Base-by-base conservation (phyloP, 805 yeast genomes). In the Nakazawaea anatomiae region DNA sequence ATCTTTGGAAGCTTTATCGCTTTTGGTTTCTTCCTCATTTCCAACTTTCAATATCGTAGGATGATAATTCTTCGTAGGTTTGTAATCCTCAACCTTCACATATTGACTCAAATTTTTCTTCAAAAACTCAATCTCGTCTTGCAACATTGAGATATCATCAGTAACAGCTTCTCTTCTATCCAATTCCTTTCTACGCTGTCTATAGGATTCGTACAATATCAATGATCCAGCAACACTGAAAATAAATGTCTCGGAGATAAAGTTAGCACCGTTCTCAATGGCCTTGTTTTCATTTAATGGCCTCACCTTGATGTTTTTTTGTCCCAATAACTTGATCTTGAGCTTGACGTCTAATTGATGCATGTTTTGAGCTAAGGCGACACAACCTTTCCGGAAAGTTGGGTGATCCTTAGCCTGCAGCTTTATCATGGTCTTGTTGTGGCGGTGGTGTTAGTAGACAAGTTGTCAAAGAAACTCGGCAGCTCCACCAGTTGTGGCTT, bases 211-310 rank as follows among this genome's bases (percentile, higher is more conserved):
- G 61, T 76, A 87, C 10, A 89, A 60, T 9, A 89, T 82, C 50
- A 87, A 73, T 1, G 84, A 75, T 5, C 95, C 94, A 1, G 94
- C 96, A 28, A 89, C 92, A 30, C 84, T 70, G 58, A 89, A 89
- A 18, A 89, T 81, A 60, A 89, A 85, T 34, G 82, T 63, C 63
- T 89, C 96, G 43, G 92, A 84, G 10, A 89, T 67, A 61, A 88
- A 80, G 51, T 76, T 85, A 42, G 96, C 94, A 1, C 96, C 96
- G 52, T 75, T 80, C 52, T 89, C 94, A 42, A 89, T 77, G 38
- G 96, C 96, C 60, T 81, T 83, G 10, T 82, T 79, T 57, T 88
- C 96, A 62, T 87, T 88, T 62, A 89, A 74, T 0, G 96, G 96
- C 45, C 95, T 75, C 7, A 88, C 77, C 58, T 76, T 78, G 45